Conservation (phyloP, 768 basidiomycete genomes). For the Podaxis sp. region DNA sequence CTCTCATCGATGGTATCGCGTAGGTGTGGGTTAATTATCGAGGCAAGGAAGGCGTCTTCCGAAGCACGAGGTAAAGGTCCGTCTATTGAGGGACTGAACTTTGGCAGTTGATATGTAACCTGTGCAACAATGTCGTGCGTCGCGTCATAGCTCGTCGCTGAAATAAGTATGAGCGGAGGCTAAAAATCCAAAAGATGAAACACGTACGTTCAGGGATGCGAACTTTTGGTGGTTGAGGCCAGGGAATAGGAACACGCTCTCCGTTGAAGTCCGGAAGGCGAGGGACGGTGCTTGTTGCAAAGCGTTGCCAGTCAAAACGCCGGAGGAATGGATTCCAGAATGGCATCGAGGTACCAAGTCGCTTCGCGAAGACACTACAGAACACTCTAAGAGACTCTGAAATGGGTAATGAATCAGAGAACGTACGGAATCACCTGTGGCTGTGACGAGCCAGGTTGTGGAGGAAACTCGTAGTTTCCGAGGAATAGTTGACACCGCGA, state of each 20-base stretch:
- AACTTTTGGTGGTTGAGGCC: constrained; percentile 57
- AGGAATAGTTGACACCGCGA: constrained; percentile 79
- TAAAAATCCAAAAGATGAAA: constrained; percentile 1
- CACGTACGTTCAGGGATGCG: constrained; percentile 45
- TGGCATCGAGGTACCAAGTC: constrained; percentile 61
- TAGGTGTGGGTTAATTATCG: constrained; percentile 56
- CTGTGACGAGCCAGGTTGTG: constrained; percentile 36
- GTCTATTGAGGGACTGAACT: constrained; percentile 38
- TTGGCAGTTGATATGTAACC: constrained; percentile 71
- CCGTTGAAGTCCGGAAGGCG: constrained; percentile 43
- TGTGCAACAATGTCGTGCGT: constrained; percentile 55
- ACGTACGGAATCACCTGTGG: constrained; percentile 48
- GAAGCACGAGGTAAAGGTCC: constrained; percentile 39
- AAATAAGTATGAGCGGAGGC: constrained; percentile 7
- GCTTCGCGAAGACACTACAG: constrained; percentile 73
- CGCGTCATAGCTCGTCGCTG: constrained; percentile 70
- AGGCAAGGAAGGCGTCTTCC: constrained; percentile 58
- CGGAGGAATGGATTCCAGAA: constrained; percentile 54
- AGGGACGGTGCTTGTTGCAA: constrained; percentile 66
- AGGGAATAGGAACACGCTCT: constrained; percentile 56
- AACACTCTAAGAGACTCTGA: constrained; percentile 2
- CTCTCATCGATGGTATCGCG: constrained; percentile 44
- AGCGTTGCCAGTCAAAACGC: constrained; percentile 72
- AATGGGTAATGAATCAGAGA: constrained; percentile 3
- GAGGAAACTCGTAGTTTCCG: constrained; percentile 61